Evolutionary conservation across 495 filamentous ascomycete species (phyloP).

Genomic region (Podospora fimiseda): DNA sequence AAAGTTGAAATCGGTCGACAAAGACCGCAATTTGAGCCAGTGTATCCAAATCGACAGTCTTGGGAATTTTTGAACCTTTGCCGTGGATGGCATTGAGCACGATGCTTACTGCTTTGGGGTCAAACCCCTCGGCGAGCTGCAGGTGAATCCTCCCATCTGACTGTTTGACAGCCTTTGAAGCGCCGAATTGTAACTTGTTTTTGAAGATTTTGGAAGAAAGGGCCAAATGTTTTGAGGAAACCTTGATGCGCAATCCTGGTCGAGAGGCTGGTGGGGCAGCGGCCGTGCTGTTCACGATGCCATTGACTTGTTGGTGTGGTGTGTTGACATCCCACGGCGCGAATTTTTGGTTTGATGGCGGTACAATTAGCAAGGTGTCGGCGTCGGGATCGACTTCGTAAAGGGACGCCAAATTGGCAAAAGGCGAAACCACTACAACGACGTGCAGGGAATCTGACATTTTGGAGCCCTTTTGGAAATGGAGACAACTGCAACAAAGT

Average conservation of each 20-base stretch:
- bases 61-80: constrained; percentile 36
- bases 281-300: neutral
- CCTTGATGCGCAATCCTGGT: constrained; percentile 31
- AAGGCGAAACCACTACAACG: constrained; percentile 21
- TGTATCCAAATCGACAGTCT: constrained; percentile 34
- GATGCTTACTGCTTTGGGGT: constrained; percentile 40
- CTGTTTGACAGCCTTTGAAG: constrained; percentile 10
- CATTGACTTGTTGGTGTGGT: neutral
- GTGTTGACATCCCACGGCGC: constrained; percentile 12
- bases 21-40: constrained; percentile 46
- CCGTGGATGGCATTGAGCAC: constrained; percentile 48
- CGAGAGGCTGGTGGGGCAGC: constrained; percentile 6
- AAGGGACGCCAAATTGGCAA: constrained; percentile 21
- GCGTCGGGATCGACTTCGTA: constrained; percentile 30
- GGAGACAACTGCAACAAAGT: neutral
- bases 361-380: constrained; percentile 26
- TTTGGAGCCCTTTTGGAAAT: neutral
- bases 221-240: constrained; percentile 47
- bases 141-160: constrained; percentile 40
- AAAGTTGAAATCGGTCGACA: constrained; percentile 46
- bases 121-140: constrained; percentile 26
- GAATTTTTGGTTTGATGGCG: constrained; percentile 4
- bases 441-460: constrained; percentile 18
- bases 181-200: constrained; percentile 24
- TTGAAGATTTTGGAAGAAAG: constrained; percentile 45